Evolutionary conservation across 345 rosid genomes (phyloP), one percentile per base, ranked within the genome.

Genomic region (Pistacia vera): DNA sequence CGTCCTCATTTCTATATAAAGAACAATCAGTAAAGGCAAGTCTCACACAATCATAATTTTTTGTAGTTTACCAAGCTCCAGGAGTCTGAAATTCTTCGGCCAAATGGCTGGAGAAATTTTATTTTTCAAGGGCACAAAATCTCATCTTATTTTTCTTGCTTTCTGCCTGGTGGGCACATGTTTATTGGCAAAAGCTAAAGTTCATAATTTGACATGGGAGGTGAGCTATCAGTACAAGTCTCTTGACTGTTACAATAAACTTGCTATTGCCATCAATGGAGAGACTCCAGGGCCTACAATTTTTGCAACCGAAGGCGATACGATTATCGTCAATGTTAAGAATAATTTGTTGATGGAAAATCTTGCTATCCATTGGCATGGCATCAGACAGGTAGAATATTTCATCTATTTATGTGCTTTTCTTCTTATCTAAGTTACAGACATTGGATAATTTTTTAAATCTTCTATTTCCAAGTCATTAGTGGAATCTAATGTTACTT

Each of bases 281-380:
- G n/a, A 12, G 51, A 73, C 67, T n/a, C 84, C 79, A 8, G 71
- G 84, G 1, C 84, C 84, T 11, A 56, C 52, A 11, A 74, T 81
- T 20, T n/a, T 30, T 4, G 79, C 71, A 4, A 66, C 12, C 1
- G 44, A 77, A 55, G 81, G 81, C 41, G 81, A 78, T 59, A 78
- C 72, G 0, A 65, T 78, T 55, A 12, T 51, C 30, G 68, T 78
- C 20, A 64, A 66, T 10, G 71, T 73, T 11, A 11, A 30, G 33
- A 78, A 78, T 33, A 35, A 56, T n/a, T 25, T 73, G 61, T 4
- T 73, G 1, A 72, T 74, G 35, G 77, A 78, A 54, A 78, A 85
- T 52, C 25, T 82, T 2, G 78, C 90, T 1, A 82, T 88, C 11
- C 90, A 82, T 12, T 88, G 92, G 90, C 90, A 88, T 25, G 86